These are phyloP conservation scores for Lasiodiplodia sp. DNA, from an alignment of 2,329 filamentous ascomycete genomes.

Conservation along the genomic window DNA sequence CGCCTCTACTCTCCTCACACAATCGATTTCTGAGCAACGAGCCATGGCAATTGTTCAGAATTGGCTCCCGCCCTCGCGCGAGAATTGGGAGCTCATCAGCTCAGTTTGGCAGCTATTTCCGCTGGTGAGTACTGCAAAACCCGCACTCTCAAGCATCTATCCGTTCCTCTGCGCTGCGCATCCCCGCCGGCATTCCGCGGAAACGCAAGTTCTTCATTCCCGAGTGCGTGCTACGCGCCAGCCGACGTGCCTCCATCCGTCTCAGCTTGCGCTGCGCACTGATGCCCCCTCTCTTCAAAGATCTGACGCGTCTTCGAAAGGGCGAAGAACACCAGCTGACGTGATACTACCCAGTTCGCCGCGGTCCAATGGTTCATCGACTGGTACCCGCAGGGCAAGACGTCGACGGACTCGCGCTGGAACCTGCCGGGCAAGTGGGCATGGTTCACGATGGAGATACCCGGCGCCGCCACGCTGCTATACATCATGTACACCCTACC, in stretches of 20 bases:
- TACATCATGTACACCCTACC: conserved; percentile 80
- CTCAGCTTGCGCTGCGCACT: background rate
- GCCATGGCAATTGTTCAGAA: conserved; percentile 53
- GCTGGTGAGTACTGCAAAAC: conserved; percentile 46
- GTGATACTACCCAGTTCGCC: conserved; percentile 64
- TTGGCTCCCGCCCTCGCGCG: conserved; percentile 57
- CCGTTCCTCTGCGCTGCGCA: background rate
- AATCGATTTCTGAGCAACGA: background rate
- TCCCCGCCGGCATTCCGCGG: background rate
- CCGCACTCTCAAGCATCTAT: background rate
- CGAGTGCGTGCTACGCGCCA: background rate
- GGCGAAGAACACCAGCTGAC: background rate
- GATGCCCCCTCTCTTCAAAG: too few species aligned
- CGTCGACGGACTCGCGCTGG: conserved; percentile 73
- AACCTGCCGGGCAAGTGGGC: conserved; percentile 90
- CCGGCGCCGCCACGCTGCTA: conserved; percentile 77
- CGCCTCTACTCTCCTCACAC: background rate
- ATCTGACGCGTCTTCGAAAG: background rate
- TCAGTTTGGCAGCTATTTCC: conserved; percentile 59
- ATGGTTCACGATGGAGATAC: conserved; percentile 88
- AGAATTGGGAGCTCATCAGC: conserved; percentile 57
- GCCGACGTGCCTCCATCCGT: background rate
- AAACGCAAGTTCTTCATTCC: background rate
- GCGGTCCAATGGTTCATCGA: conserved; percentile 75
- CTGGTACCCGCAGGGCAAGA: conserved; percentile 94